Evolutionary conservation across 2,329 filamentous ascomycete species (phyloP), one percentile per base, ranked within the genome.

Genomic region (Fusarium brevicatenulatum): DNA sequence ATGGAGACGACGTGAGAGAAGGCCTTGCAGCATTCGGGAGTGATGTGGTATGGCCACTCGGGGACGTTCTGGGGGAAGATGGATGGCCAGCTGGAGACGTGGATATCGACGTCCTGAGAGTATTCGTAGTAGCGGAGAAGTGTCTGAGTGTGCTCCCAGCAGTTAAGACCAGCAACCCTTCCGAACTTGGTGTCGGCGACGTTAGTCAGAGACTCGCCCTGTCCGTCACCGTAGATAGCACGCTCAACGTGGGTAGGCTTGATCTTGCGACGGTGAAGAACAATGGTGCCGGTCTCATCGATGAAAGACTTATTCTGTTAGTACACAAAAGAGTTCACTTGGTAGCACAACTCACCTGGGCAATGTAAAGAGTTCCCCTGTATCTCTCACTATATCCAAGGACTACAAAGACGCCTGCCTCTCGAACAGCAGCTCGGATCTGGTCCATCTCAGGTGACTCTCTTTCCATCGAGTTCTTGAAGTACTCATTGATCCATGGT

Each of bases 1-100:
- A 90, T 85, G 0, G 89, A 88, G 69, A 90, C 89, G 0, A 85
- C 82, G 56, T 86, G 86, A 0, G 87, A 85, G 8, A 89, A 81
- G 19, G 57, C 46, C 36, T 77, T 76, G 36, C 73, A 72, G 44
- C 76, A 75, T 4, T 71, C 72, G 5, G 44, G 53, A 0, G 72
- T 63, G 59, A 80, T 79, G 37, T 73, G 76, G 55, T 74, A 78
- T 9, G 77, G 71, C 50, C 74, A 78, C 25, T 68, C 66, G 1
- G 74, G 66, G 9, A 56, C 42, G 21, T 72, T 43, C 55, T 57
- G 40, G 18, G 59, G 59, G 18, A 62, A 76, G 47, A 70, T 57
- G 2, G 70, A 61, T 0, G 85, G 86, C 86, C 86, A 88, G 40
- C 82, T 83, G 7, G 85, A 79, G 13, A 87, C 79, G 66, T 88